A percentile compares a stretch with the other conserved stretches of the same genome.
Evolutionary conservation across 129 eudicot genomes (phyloP).

Genomic region (Lactuca saligna): DNA sequence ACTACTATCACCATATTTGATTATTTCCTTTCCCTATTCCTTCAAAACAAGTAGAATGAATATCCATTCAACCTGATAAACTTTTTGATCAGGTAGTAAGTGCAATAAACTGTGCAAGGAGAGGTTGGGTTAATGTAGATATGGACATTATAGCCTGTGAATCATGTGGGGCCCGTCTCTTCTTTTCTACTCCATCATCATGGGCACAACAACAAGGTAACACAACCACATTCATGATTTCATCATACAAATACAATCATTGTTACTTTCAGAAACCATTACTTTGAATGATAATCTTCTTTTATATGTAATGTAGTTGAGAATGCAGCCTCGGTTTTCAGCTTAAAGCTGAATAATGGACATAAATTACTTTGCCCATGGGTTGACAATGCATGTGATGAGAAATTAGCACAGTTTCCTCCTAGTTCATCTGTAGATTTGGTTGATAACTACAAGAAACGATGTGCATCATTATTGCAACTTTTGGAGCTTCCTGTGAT

Average conservation of each 20-base stretch:
- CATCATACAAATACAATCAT: constrained; percentile 8
- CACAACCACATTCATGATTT: neutral
- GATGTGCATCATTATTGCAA: constrained; percentile 54
- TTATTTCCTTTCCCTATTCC: too few relatives aligned
- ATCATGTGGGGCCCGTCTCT: constrained; percentile 84
- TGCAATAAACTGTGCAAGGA: constrained; percentile 83
- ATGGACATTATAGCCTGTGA: constrained; percentile 75
- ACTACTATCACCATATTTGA: too few relatives aligned
- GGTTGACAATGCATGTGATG: constrained; percentile 83
- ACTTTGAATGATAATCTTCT: too few relatives aligned
- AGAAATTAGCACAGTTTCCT: constrained; percentile 76
- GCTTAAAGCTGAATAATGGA: constrained; percentile 89
- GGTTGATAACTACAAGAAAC: constrained; percentile 70
- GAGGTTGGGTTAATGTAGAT: constrained; percentile 95
- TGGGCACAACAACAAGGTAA: constrained; percentile 87
- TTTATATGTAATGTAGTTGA: constrained; percentile 52
- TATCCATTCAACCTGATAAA: too few relatives aligned
- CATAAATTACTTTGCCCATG: constrained; percentile 91
- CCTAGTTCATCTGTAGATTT: constrained; percentile 49
- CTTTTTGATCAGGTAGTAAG: constrained; percentile 76
- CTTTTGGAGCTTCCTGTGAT: constrained; percentile 79
- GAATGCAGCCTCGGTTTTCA: constrained; percentile 85
- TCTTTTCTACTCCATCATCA: constrained; percentile 82
- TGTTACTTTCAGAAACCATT: neutral
- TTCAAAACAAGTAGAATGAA: too few relatives aligned